Base-by-base conservation (phyloP, 345 rosid genomes). In the Moricandia arvensis region DNA sequence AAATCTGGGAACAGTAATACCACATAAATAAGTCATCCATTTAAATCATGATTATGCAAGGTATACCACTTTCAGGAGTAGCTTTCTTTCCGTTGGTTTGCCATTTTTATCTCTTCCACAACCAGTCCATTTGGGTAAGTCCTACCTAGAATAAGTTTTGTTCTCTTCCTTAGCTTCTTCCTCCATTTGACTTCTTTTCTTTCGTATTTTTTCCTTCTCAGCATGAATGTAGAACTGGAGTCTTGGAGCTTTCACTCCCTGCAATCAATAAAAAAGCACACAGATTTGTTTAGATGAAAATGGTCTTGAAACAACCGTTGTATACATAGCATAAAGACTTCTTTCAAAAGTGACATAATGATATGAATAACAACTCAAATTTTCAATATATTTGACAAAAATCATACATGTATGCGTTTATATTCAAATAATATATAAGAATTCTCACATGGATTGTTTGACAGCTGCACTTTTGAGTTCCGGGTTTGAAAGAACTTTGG, bases 1-100 rank as follows among this genome's bases (percentile, higher is more conserved):
- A 45, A 21, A 33, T 27, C 29, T n/a, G 12, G 11, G 34, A 47
- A 53, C n/a, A 34, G 30, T 27, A 34, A 16, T 41, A 3, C 7
- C 15, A 43, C 49, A 43, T 45, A 45, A n/a, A n/a, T n/a, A n/a
- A n/a, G n/a, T n/a, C n/a, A 13, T 13, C 51, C n/a, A n/a, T 12
- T 43, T 4, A 13, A 13, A 43, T 13, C 51, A 45, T 45, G 17
- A 45, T 45, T n/a, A 45, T 45, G n/a, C n/a, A 45, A 33, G 8
- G 53, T n/a, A 58, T 5, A 91, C 99, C 96, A 79, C 81, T 55
- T 83, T 86, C 98, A 64, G 89, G 93, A 63, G 85, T 76, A 76
- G 99, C 99, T 79, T 83, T 88, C 86, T 83, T 93, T 66, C 90
- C 96, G 75, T 89, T 88, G 99, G 98, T 80, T 84, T 87, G 75